Conservation (phyloP, 106 monocot species). For the Gastrodia elata region DNA sequence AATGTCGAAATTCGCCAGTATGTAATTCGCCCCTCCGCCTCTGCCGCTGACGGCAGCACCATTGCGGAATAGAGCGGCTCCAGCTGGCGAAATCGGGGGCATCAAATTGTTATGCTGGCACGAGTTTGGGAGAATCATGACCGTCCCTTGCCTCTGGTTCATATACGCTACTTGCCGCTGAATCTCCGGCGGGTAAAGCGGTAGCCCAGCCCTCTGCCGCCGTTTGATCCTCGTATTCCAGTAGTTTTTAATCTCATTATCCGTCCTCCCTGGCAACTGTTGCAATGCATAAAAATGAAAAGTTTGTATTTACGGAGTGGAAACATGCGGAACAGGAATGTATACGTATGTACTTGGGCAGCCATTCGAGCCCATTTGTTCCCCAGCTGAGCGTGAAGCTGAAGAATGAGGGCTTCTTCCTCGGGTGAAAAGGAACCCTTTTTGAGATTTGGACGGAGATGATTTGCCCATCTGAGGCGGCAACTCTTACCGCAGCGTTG, state of each 20-base stretch:
- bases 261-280: slow-evolving; percentile 57
- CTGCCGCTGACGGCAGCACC: not conserved
- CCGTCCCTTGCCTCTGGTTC: not conserved
- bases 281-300: not conserved
- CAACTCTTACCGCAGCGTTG: slow-evolving; percentile 76
- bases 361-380: slow-evolving; percentile 82
- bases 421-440: slow-evolving; percentile 55
- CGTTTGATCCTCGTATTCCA: slow-evolving; percentile 69
- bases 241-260: slow-evolving; percentile 80
- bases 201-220: slow-evolving; percentile 39
- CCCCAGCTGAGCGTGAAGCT: slow-evolving; percentile 48
- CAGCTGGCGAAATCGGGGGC: not conserved
- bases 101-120: not conserved
- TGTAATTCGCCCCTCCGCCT: not conserved
- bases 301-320: not conserved
- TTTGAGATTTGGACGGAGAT: slow-evolving; percentile 55
- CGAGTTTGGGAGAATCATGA: not conserved
- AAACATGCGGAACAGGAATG: not conserved
- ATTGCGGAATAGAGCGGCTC: not conserved
- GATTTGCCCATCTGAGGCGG: slow-evolving; percentile 63
- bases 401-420: slow-evolving; percentile 40
- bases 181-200: slow-evolving; percentile 41
- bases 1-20: slow-evolving; percentile 3
- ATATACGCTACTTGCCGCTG: slow-evolving; percentile 1
- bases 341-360: slow-evolving; percentile 13